phyloP scores from a whole-genome alignment of 1,139 yeast genomes.

The Schwanniomyces etchellsii region DNA sequence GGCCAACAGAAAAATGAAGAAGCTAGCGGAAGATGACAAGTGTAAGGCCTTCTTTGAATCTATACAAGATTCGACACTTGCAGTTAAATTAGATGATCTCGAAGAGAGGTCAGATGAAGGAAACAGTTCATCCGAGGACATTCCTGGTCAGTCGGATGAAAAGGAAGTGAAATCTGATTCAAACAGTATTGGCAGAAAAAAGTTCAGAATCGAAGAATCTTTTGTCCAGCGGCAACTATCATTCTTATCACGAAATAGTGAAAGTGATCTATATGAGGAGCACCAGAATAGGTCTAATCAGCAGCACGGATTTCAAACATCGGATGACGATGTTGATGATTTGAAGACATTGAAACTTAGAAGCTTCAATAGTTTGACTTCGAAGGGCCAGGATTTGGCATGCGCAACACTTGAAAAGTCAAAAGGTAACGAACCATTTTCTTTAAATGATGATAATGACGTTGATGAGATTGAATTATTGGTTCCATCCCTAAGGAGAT shows the following conservation, averaged over 20 bases:
- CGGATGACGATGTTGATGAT: conserved; percentile 40
- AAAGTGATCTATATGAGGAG: conserved; percentile 26
- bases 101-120: conserved; percentile 14
- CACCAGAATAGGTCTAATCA: conserved; percentile 26
- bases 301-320: conserved; percentile 32
- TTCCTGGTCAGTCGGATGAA: conserved; percentile 3
- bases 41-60: conserved; percentile 71
- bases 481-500: conserved; percentile 43
- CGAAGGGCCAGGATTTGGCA: conserved; percentile 3
- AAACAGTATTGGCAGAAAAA: conserved; percentile 14
- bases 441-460: conserved; percentile 9
- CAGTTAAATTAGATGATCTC: conserved; percentile 22
- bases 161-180: conserved; percentile 10
- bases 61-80: conserved; percentile 44
- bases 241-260: conserved; percentile 43
- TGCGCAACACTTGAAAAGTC: conserved; percentile 13
- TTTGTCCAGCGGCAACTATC: conserved; percentile 63
- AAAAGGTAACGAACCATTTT: conserved; percentile 13
- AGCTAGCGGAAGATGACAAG: conserved; percentile 45
- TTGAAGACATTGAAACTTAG: conserved; percentile 41
- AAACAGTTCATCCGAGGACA: conserved; percentile 1
- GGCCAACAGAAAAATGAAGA: conserved; percentile 48
- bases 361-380: conserved; percentile 33
- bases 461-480: conserved; percentile 32
- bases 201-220: conserved; percentile 39